phyloP scores from a whole-genome alignment of 2,329 filamentous ascomycete species.

The Aspergillus sp. region DNA sequence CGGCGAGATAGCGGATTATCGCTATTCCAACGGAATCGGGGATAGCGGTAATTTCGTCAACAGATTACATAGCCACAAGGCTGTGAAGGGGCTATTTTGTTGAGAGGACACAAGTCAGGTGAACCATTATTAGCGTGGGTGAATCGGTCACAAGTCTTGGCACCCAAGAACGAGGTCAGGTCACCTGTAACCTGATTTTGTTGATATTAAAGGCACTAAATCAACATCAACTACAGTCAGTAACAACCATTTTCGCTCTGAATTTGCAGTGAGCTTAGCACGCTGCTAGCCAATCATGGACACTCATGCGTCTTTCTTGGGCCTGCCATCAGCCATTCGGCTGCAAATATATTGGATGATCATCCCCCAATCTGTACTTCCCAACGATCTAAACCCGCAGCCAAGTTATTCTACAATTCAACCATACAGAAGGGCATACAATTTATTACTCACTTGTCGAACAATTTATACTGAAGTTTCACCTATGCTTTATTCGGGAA shows the following conservation, averaged over 20 bases:
- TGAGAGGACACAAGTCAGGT: too few relatives aligned
- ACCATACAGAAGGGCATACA: neutral
- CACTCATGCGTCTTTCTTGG: neutral
- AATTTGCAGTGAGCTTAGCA: neutral
- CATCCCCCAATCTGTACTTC: neutral
- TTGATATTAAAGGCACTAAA: neutral
- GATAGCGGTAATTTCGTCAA: too few relatives aligned
- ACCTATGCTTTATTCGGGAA: neutral
- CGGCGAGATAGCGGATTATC: too few relatives aligned
- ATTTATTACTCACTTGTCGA: neutral
- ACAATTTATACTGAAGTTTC: neutral
- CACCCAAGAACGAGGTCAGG: too few relatives aligned
- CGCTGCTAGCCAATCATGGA: neutral
- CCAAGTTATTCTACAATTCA: neutral
- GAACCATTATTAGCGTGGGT: too few relatives aligned
- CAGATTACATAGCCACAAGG: too few relatives aligned
- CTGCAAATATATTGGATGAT: neutral
- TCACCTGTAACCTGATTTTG: too few relatives aligned
- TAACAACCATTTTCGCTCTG: constrained; percentile 1
- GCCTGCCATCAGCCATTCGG: neutral
- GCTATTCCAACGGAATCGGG: too few relatives aligned
- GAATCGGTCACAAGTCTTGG: too few relatives aligned
- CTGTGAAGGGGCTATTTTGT: too few relatives aligned
- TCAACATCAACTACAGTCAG: constrained; percentile 1
- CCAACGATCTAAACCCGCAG: neutral